Evolutionary conservation across 164 flowering plant genomes (phyloP), one percentile per base, ranked within the genome.

Genomic region (Paratinospora sagittata): DNA sequence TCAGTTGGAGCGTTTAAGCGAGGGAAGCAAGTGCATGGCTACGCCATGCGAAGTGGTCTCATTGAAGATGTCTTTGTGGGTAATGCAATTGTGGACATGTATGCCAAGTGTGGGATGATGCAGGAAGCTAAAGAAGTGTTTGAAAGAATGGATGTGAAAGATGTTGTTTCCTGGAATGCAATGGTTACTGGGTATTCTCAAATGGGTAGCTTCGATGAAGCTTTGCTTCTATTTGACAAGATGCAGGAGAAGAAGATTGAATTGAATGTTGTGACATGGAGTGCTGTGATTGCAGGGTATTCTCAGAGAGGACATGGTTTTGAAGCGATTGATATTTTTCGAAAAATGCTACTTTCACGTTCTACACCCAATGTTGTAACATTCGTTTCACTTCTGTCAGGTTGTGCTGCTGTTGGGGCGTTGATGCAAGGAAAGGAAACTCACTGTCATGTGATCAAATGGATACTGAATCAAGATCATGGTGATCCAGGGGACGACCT

Each of bases 161-260:
- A 89, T 70, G 86, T 92, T 43, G 91, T 92, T 13, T 85, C 97
- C 0, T 92, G 97, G 97, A 88, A 88, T 79, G 85, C 86, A 0
- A 78, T 91, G 85, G 92, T 91, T 21, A 88, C 92, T 27, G 97
- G 91, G 62, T 91, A 82, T 75, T 86, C 94, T 3, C 91, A 88
- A 74, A 73, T 78, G 73, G 89, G 97, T 8, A 78, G 81, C 37
- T 85, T 84, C 76, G 85, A 78, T 3, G 88, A 84, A 57, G 91
- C 86, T 21, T 68, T 89, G 62, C 43, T 75, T 49, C 67, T 91
- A 71, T 83, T 89, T 76, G 80, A 82, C 76, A 80, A 74, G 70
- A 89, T 89, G 94, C 58, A 74, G 65, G 80, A 76, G 43, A 77
- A 80, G 70, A 75, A 72, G 10, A 84, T 91, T 73, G 81, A 83